Conservation (phyloP, 768 basidiomycete genomes). For the Auricularia auricula-judae region DNA sequence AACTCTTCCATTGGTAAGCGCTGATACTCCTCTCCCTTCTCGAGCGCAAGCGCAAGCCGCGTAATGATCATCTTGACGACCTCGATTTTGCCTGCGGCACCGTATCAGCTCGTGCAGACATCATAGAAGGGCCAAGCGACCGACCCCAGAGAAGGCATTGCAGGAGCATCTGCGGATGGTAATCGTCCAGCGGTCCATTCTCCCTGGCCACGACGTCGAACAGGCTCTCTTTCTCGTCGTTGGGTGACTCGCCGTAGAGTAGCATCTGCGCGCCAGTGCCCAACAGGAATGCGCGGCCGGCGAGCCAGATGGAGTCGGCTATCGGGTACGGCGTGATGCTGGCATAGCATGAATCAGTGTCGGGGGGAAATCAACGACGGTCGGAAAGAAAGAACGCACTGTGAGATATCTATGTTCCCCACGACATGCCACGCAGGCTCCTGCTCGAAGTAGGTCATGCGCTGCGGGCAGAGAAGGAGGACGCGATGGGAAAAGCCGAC, state of each 20-base stretch:
- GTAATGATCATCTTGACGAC: constrained; percentile 75
- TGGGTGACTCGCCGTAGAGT: constrained; percentile 49
- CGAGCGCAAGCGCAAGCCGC: constrained; percentile 27
- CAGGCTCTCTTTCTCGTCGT: constrained; percentile 34
- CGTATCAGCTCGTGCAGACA: not conserved
- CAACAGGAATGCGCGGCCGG: constrained; percentile 70
- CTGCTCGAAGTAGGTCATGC: constrained; percentile 83
- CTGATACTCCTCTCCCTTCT: constrained; percentile 16
- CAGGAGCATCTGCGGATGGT: constrained; percentile 85
- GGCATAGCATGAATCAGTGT: not conserved
- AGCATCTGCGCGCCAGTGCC: constrained; percentile 78
- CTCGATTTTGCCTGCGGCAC: constrained; percentile 60
- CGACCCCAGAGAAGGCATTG: constrained; percentile 90
- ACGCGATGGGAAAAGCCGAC: constrained; percentile 74
- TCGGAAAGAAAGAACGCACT: constrained; percentile 31
- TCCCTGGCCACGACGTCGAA: constrained; percentile 74
- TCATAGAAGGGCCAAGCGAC: constrained; percentile 11
- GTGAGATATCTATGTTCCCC: constrained; percentile 55
- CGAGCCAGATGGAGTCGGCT: constrained; percentile 84
- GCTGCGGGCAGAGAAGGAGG: constrained; percentile 83
- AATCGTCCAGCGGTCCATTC: constrained; percentile 83
- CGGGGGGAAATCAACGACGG: not conserved
- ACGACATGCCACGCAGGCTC: constrained; percentile 71
- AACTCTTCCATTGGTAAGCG: constrained; percentile 49
- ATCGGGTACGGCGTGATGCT: constrained; percentile 74